Percentiles rank a stretch among this genome's conserved stretches.
phyloP scores from a whole-genome alignment of 345 rosid species.

The Salix brachista region DNA sequence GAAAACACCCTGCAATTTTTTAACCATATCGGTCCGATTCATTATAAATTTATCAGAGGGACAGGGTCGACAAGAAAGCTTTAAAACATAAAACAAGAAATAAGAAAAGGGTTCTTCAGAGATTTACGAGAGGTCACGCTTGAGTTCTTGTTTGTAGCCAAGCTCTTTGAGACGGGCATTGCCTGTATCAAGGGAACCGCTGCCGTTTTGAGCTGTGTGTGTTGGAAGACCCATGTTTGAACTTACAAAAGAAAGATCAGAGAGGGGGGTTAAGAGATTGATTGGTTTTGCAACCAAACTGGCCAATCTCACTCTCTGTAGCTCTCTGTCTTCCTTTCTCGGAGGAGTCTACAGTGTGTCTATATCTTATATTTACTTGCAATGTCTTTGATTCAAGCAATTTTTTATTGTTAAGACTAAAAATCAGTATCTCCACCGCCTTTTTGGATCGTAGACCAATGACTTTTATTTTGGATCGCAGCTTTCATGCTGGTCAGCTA shows the following conservation, averaged over 20 bases:
- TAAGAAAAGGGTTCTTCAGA: conserved; percentile 7
- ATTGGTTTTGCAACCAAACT: background rate
- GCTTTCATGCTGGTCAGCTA: no score
- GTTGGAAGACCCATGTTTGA: conserved; percentile 32
- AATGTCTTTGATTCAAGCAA: background rate
- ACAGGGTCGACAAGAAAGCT: background rate
- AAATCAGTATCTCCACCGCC: background rate
- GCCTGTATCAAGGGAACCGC: conserved; percentile 48
- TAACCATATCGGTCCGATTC: conserved; percentile 6
- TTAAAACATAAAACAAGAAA: background rate
- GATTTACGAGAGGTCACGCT: conserved; percentile 86
- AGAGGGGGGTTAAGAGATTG: background rate
- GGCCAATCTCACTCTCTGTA: background rate
- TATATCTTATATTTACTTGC: background rate
- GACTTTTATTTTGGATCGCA: background rate
- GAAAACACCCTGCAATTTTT: conserved; percentile 65
- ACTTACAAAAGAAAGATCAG: background rate
- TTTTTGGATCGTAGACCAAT: background rate
- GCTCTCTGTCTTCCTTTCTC: background rate
- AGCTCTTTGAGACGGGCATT: conserved; percentile 72
- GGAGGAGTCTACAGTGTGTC: background rate
- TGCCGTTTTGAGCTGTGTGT: conserved; percentile 20
- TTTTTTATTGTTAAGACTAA: background rate
- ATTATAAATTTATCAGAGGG: background rate
- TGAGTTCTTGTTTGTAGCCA: conserved; percentile 96